Conservation (phyloP, 1,284 basidiomycete genomes). For the Megacollybia platyphylla region DNA sequence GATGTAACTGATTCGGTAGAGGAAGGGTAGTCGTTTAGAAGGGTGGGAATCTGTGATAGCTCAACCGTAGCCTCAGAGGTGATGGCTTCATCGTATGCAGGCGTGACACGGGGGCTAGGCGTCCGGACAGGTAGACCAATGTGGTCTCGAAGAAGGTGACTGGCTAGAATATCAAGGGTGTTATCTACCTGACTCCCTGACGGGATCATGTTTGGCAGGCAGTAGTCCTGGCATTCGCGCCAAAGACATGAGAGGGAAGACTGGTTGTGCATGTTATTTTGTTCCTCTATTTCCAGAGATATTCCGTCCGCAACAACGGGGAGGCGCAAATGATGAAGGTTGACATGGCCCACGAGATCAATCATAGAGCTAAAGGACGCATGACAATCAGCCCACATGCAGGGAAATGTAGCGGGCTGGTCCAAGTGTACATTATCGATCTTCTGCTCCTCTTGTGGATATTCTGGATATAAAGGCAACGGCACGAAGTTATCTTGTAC, state of each 20-base stretch:
- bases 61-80: conserved; percentile 5
- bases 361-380: conserved; percentile 45
- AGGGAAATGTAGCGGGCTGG: conserved; percentile 16
- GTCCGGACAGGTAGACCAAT: conserved; percentile 42
- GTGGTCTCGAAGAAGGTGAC: conserved; percentile 72
- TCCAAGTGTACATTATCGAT: background rate
- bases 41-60: background rate
- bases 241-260: conserved; percentile 46
- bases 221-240: conserved; percentile 47
- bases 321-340: conserved; percentile 41
- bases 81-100: conserved; percentile 7
- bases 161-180: conserved; percentile 32
- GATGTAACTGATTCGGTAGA: background rate
- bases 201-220: conserved; percentile 29
- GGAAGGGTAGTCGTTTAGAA: conserved; percentile 1
- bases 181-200: conserved; percentile 23
- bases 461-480: background rate
- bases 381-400: conserved; percentile 65
- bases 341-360: conserved; percentile 76
- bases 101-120: conserved; percentile 7
- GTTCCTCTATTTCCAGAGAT: conserved; percentile 7
- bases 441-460: background rate
- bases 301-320: conserved; percentile 9
- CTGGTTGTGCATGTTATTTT: conserved; percentile 5
- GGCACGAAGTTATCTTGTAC: conserved; percentile 3